These are phyloP conservation scores for Bullera alba DNA, from an alignment of 768 basidiomycete genomes.

Conservation along the genomic window DNA sequence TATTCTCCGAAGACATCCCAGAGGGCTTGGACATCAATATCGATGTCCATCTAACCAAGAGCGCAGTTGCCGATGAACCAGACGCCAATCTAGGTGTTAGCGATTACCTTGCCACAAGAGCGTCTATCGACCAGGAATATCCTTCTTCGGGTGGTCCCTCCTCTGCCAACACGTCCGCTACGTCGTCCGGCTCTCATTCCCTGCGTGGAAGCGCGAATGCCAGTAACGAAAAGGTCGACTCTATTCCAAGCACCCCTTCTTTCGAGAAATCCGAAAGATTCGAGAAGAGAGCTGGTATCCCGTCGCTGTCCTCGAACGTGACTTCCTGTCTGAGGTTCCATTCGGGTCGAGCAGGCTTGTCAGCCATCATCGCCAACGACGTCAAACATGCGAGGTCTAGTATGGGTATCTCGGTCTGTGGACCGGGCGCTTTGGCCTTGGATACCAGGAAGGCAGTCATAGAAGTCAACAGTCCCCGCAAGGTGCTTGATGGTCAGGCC, in stretches of 20 bases:
- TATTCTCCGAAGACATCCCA: neutral
- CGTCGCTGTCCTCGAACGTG: neutral
- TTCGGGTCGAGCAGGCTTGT: neutral
- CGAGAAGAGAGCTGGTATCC: too few relatives aligned
- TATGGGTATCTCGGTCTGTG: conserved; percentile 4
- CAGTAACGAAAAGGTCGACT: too few relatives aligned
- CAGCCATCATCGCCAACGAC: neutral
- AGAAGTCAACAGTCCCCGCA: neutral
- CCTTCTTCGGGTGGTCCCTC: too few relatives aligned
- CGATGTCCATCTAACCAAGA: neutral
- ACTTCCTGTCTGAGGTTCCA: neutral
- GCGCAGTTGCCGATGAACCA: neutral
- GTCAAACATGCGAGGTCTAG: neutral
- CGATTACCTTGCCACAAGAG: too few relatives aligned
- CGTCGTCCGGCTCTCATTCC: too few relatives aligned
- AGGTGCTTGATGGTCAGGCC: neutral
- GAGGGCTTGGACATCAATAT: neutral
- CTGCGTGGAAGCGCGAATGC: too few relatives aligned
- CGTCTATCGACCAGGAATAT: too few relatives aligned
- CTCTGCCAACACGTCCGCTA: too few relatives aligned
- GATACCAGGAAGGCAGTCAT: conserved; percentile 1
- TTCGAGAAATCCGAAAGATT: too few relatives aligned
- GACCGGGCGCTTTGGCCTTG: neutral
- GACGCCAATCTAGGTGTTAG: neutral
- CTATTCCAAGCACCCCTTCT: too few relatives aligned